Base-by-base conservation (phyloP, 108 stramenopile genomes). In the Conticribra guillardii region DNA sequence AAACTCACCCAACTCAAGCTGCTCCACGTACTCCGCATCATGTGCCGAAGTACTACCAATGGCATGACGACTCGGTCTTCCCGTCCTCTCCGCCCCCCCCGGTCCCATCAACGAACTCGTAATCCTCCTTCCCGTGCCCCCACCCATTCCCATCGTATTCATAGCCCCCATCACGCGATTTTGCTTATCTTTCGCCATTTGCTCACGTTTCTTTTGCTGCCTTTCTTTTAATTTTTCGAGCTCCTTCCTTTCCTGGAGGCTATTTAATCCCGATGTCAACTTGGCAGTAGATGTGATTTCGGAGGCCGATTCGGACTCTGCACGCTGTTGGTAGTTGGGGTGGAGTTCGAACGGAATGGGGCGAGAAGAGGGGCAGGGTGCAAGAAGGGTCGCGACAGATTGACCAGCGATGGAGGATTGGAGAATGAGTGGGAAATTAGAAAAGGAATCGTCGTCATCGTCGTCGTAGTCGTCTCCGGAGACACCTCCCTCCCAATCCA, bases 111-210 rank as follows among this genome's bases (percentile, higher is more conserved):
- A 62, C 23, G 84, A 86, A 51, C 83, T 84, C 0, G 94, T 95
- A 73, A 95, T 92, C 34, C 89, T 86, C 17, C 94, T 80, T 45
- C 94, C 94, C 19, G 86, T 85, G 27, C 94, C 94, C 14, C 80
- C 62, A 18, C 80, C 62, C 26, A 76, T 64, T 28, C 41, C 48
- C 44, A 95, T 59, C 3, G 91, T 84, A 23, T 81, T 85, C 88
- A 95, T 82, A 51, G 90, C 89, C 53, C 90, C 87, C 8, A 81
- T 90, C 23, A 95, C 86, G 69, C 94, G 91, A 77, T 74, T 84
- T 41, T 87, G 92, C 76, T 95, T 95, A 64, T 92, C 90, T 46
- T 82, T 89, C 41, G 91, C 94, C 89, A 92, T 90, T 76, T 89
- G 82, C 48, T 79, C 84, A 17, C 94, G 79, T 60, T 90, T 88